Conservation (phyloP, 108 stramenopile species). For the Conticribra weissflogii region DNA sequence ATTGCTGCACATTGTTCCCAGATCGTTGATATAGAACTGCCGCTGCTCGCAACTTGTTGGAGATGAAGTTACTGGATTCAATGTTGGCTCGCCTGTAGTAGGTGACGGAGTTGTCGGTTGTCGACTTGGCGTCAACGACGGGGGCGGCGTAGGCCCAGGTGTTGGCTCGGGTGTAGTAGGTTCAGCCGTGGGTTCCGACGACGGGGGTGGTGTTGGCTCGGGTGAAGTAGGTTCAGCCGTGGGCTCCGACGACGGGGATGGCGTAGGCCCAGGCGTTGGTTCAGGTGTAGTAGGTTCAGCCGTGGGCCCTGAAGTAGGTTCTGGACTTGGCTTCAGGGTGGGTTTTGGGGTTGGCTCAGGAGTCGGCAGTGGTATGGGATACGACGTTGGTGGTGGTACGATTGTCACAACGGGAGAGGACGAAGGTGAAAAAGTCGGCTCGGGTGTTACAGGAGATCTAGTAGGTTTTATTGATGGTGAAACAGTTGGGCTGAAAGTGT, state of each 20-base stretch:
- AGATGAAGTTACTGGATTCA: background rate
- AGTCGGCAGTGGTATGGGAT: background rate
- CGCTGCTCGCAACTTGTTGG: constrained; percentile 19
- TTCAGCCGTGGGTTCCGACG: background rate
- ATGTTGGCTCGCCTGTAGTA: background rate
- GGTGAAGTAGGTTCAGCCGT: background rate
- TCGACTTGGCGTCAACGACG: background rate
- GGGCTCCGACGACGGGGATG: background rate
- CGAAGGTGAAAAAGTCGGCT: background rate
- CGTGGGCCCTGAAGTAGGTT: background rate
- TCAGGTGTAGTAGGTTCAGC: background rate
- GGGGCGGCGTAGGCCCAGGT: constrained; percentile 1
- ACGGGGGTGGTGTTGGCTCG: background rate
- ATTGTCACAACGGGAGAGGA: background rate
- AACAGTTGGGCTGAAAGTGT: background rate
- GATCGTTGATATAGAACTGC: background rate
- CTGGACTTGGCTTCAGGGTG: background rate
- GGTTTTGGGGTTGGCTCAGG: background rate
- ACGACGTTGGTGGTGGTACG: background rate
- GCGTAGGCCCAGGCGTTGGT: background rate
- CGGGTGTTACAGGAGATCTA: background rate
- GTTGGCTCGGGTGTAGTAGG: background rate
- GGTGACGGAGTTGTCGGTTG: background rate
- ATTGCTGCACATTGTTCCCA: constrained; percentile 11
- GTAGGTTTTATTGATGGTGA: background rate